Conservation (phyloP, 108 stramenopile genomes). For the Epipyxis sp. region DNA sequence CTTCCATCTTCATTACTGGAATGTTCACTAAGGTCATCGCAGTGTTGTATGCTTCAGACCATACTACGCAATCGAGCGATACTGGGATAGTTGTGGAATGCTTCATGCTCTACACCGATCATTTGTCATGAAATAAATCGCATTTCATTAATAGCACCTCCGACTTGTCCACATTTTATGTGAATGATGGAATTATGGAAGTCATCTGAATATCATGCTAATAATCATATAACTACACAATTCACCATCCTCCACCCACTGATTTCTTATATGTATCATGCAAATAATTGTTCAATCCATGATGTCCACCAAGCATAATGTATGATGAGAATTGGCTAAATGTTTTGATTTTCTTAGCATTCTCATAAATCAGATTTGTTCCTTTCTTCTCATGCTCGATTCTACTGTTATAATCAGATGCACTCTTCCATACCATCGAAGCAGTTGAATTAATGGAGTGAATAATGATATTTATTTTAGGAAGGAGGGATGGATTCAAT, state of each 20-base stretch:
- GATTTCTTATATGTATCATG: not conserved
- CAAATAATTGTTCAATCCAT: slow-evolving; percentile 17
- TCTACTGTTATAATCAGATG: not conserved
- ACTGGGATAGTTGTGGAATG: no score
- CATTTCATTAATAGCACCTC: no score
- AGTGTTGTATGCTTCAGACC: no score
- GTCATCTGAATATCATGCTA: no score
- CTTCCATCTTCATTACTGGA: no score
- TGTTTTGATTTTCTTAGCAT: not conserved
- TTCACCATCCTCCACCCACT: not conserved
- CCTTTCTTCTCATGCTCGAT: slow-evolving; percentile 10
- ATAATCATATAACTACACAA: no score
- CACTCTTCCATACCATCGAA: not conserved
- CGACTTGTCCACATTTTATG: no score
- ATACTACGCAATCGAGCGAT: no score
- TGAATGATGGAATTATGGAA: no score
- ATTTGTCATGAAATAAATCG: no score
- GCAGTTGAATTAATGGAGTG: not conserved
- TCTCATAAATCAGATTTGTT: not conserved
- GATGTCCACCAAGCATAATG: slow-evolving; percentile 19
- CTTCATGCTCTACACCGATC: no score
- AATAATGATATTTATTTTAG: not conserved
- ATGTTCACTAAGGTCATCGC: no score
- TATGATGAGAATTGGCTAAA: not conserved
- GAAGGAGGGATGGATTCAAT: not conserved